Evolutionary conservation across 495 filamentous ascomycete species (phyloP).

Genomic region (Xylaria cubensis): DNA sequence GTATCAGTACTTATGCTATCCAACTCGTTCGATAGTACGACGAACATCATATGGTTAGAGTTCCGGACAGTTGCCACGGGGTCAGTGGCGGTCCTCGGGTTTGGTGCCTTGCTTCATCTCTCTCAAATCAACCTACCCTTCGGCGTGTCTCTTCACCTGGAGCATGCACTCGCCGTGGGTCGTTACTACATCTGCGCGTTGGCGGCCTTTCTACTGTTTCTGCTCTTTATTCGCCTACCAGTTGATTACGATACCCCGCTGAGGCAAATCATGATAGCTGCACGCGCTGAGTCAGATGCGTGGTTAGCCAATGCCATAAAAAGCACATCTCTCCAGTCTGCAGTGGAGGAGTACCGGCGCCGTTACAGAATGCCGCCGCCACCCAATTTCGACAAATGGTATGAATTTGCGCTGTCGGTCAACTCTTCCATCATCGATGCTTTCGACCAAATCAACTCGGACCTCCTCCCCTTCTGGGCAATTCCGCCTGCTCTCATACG

Average conservation of each 20-base stretch:
- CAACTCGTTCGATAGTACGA: constrained; percentile 33
- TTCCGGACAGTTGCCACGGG: constrained; percentile 30
- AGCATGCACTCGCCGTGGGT: constrained; percentile 26
- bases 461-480: constrained; percentile 77
- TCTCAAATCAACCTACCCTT: constrained; percentile 24
- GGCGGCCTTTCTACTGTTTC: constrained; percentile 30
- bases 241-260: constrained; percentile 29
- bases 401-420: constrained; percentile 67
- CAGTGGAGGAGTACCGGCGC: constrained; percentile 61
- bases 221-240: constrained; percentile 27
- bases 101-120: constrained; percentile 32
- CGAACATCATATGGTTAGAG: constrained; percentile 35
- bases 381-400: constrained; percentile 74
- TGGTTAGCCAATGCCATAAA: constrained; percentile 51
- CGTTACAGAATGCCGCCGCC: constrained; percentile 65
- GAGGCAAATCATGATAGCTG: constrained; percentile 52
- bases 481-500: constrained; percentile 67
- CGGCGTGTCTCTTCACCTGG: constrained; percentile 23
- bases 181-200: constrained; percentile 32
- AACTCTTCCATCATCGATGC: constrained; percentile 74
- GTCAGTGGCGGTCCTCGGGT: constrained; percentile 33
- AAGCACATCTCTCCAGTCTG: constrained; percentile 57
- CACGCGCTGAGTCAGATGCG: constrained; percentile 50
- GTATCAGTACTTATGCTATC: constrained; percentile 36
- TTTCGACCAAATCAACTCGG: constrained; percentile 73